Percentiles rank a stretch among this genome's conserved stretches.
Evolutionary conservation across 306 rosid genomes (phyloP).

Genomic region (Cotoneaster glaucophyllus): DNA sequence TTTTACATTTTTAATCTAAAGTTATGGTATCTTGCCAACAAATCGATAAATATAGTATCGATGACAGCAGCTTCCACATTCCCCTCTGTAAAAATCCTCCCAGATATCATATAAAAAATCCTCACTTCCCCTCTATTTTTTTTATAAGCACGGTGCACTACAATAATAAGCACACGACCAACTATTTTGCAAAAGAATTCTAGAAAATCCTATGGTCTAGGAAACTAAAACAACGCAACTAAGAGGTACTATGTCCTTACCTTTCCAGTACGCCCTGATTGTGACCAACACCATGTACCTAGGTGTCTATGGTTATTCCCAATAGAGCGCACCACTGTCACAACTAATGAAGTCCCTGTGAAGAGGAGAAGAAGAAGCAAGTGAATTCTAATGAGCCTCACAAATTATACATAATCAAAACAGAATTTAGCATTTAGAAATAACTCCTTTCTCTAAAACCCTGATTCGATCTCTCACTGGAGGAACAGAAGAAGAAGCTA

Average conservation of each 20-base stretch:
- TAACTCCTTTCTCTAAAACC: too few relatives aligned
- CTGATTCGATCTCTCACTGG: background rate
- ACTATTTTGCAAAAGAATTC: background rate
- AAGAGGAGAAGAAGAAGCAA: background rate
- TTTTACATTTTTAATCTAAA: background rate
- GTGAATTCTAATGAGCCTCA: constrained; percentile 18
- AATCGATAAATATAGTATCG: background rate
- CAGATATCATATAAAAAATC: background rate
- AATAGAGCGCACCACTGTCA: constrained; percentile 82
- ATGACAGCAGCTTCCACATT: background rate
- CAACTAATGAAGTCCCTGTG: constrained; percentile 76
- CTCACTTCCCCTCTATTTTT: constrained; percentile 4
- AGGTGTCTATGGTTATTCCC: constrained; percentile 84
- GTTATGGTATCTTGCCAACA: background rate
- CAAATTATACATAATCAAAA: background rate
- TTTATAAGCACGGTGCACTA: background rate
- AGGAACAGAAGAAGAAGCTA: constrained; percentile 4
- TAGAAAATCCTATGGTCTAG: background rate
- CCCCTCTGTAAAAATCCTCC: background rate
- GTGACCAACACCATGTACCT: constrained; percentile 73
- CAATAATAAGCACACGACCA: background rate
- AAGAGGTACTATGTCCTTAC: constrained; percentile 29
- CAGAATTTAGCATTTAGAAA: too few relatives aligned
- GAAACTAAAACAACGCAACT: constrained; percentile 1
- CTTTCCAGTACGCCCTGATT: constrained; percentile 83